Base-by-base conservation (phyloP, 2,329 filamentous ascomycete species). In the Pezicula radicicola region DNA sequence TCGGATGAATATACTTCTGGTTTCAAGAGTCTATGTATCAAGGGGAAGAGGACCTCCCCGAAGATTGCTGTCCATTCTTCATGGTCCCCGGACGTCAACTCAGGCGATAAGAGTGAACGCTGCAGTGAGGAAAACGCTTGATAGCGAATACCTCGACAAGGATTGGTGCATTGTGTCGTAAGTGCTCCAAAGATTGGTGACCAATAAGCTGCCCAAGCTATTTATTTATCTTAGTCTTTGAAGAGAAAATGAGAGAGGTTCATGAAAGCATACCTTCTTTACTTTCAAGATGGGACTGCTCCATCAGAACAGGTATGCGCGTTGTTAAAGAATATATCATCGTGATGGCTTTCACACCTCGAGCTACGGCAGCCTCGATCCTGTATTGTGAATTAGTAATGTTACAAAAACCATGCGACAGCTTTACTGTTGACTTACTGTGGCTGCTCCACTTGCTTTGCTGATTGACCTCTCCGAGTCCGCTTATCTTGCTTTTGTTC, bases 191-290 rank as follows among this genome's bases (percentile, higher is more conserved):
- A 94, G 25, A 99, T 91, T 2, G 93, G 94, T 13, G 92, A 86
- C 94, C 94, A 99, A 69, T 99, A 99, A 8, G 94, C 91, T 47
- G 91, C 91, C 94, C 94, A 99, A 13, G 94, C 94, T 89, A 57
- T n/a, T 44, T 37, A 40, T 36, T 27, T 37, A 40, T 36, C 21
- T 68, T 54, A 70, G 67, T 54, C 33, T 37, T 19, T 19, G 13
- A 18, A n/a, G 10, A 43, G 9, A n/a, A 36, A 35, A 41, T 39
- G 30, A n/a, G 33, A 13, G 6, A 33, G 30, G 12, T 5, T 33
- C 3, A 35, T 30, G 40, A 41, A 28, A 41, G 59, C 75, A 55
- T 71, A 89, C 88, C 88, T 78, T 96, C 89, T 53, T 79, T 89
- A 54, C 82, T 87, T 66, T 97, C 94, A 2, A 97, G 83, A 63